phyloP scores from a whole-genome alignment of 345 rosid genomes.

The Microcos paniculata region DNA sequence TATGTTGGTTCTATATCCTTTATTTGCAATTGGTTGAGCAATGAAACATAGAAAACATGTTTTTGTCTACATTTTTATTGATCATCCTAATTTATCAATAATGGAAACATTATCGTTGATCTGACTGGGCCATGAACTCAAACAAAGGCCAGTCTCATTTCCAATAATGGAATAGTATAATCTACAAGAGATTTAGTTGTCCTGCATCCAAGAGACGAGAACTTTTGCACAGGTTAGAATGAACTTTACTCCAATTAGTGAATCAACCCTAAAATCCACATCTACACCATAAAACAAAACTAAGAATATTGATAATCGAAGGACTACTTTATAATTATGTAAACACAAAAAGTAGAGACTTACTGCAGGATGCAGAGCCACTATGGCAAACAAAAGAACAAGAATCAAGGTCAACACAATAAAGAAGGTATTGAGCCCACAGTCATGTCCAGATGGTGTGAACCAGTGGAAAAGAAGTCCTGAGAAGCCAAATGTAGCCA shows the following conservation, averaged over 20 bases:
- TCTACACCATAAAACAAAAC: not conserved
- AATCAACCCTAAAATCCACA: too few relatives aligned
- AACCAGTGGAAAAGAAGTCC: constrained; percentile 98
- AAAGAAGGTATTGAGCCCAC: constrained; percentile 93
- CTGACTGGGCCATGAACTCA: not conserved
- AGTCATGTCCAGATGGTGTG: constrained; percentile 95
- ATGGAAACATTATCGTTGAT: not conserved
- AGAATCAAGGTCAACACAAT: constrained; percentile 68
- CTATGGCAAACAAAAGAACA: constrained; percentile 71
- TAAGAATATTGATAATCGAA: not conserved
- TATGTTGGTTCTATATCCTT: not conserved
- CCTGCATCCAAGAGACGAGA: not conserved
- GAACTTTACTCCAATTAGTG: not conserved
- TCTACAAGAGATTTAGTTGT: not conserved
- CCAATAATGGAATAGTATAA: not conserved
- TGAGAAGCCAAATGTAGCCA: constrained; percentile 82
- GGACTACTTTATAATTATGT: not conserved
- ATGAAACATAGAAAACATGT: not conserved
- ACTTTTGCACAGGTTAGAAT: not conserved
- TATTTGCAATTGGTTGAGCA: not conserved
- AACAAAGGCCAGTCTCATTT: not conserved
- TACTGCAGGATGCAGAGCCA: constrained; percentile 91
- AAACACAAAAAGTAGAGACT: constrained; percentile 32
- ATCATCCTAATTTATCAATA: not conserved
- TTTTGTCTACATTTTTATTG: not conserved